Evolutionary conservation across 805 yeast species (phyloP).

Genomic region (Candida dajiaensis): DNA sequence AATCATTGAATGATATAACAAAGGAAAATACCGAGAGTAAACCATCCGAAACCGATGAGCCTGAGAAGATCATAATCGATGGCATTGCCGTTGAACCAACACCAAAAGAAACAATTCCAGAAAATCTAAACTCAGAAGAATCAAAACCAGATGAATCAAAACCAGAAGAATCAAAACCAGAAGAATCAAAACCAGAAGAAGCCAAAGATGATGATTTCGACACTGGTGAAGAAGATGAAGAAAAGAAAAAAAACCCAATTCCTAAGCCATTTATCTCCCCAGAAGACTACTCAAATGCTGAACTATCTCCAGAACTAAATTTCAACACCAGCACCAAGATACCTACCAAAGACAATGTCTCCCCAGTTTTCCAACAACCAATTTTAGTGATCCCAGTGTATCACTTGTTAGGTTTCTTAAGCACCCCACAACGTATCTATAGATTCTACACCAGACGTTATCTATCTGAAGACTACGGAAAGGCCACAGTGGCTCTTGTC

Average conservation of each 20-base stretch:
- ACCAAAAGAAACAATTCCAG: conserved; percentile 11
- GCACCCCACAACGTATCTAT: conserved; percentile 68
- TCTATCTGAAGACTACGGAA: conserved; percentile 63
- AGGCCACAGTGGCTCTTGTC: conserved; percentile 45
- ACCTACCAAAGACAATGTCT: conserved; percentile 32
- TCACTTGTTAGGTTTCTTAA: conserved; percentile 71
- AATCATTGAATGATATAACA: conserved; percentile 4
- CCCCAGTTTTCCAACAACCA: conserved; percentile 72
- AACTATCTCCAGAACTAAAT: conserved; percentile 42
- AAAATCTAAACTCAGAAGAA: conserved; percentile 1
- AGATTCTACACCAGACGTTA: conserved; percentile 71
- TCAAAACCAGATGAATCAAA: neutral
- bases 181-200: conserved; percentile 1
- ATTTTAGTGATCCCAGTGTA: conserved; percentile 70
- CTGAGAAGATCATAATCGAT: conserved; percentile 6
- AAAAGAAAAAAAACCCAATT: conserved; percentile 37
- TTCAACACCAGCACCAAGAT: conserved; percentile 18
- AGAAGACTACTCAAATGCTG: conserved; percentile 46
- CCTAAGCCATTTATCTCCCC: conserved; percentile 60
- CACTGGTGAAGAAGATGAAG: conserved; percentile 21
- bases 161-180: conserved; percentile 11
- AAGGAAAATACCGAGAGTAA: neutral
- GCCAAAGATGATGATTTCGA: conserved; percentile 18
- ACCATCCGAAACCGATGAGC: conserved; percentile 1
- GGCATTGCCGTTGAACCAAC: neutral